These are phyloP conservation scores for Laetiporus sulphureus DNA, from an alignment of 1,284 basidiomycete genomes.

Conservation along the genomic window DNA sequence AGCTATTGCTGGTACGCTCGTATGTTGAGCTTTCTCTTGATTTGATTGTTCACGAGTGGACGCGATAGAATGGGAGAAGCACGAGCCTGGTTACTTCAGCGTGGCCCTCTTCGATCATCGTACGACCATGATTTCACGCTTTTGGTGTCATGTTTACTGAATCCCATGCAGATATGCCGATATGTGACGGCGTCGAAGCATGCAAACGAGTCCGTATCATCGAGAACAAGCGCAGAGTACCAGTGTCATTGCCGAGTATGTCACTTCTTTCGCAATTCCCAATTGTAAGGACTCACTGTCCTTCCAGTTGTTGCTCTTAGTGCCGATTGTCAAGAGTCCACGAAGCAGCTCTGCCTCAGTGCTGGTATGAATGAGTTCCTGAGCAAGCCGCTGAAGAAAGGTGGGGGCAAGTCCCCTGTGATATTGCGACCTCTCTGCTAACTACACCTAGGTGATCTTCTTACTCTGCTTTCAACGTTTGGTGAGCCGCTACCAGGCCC, in stretches of 20 bases:
- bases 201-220: constrained; percentile 53
- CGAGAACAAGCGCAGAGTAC: constrained; percentile 48
- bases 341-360: constrained; percentile 63
- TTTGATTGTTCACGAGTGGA: not conserved
- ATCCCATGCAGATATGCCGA: constrained; percentile 57
- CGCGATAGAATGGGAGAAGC: constrained; percentile 53
- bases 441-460: constrained; percentile 14
- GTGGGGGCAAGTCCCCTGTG: constrained; percentile 34
- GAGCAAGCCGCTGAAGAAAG: constrained; percentile 60
- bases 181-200: constrained; percentile 69
- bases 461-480: constrained; percentile 15
- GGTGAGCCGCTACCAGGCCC: constrained; percentile 3
- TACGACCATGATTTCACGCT: constrained; percentile 27
- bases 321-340: constrained; percentile 69
- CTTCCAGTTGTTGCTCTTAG: constrained; percentile 67
- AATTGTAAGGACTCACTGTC: not conserved
- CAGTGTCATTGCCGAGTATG: constrained; percentile 49
- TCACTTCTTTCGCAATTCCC: constrained; percentile 6
- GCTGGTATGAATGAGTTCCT: constrained; percentile 71
- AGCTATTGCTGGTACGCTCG: constrained; percentile 43
- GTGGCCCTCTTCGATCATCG: constrained; percentile 69
- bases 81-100: constrained; percentile 60
- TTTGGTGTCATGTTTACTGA: constrained; percentile 1
- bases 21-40: not conserved
- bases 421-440: constrained; percentile 4